Evolutionary conservation across 2,329 filamentous ascomycete species (phyloP).

Genomic region (Epichloe coenophiala): DNA sequence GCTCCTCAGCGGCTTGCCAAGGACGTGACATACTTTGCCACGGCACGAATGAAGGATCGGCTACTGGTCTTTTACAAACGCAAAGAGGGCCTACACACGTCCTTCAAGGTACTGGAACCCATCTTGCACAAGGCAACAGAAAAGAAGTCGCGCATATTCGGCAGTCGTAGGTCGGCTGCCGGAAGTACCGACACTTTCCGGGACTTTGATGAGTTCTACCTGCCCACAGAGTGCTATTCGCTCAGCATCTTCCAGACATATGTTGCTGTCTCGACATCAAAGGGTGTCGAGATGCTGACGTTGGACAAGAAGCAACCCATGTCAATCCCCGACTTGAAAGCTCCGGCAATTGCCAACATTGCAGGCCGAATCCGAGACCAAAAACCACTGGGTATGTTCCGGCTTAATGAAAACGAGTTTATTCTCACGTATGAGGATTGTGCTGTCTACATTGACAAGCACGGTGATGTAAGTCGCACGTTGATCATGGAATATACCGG

Average conservation of each 20-base stretch:
- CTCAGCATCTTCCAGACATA: conserved; percentile 95
- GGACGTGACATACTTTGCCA: conserved; percentile 93
- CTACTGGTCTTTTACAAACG: conserved; percentile 95
- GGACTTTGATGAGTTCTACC: conserved; percentile 97
- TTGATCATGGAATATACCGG: conserved; percentile 99
- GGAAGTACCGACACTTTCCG: conserved; percentile 90
- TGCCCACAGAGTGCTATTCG: conserved; percentile 85
- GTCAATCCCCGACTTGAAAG: conserved; percentile 78
- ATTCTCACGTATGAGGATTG: conserved; percentile 90
- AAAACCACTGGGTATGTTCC: conserved; percentile 88
- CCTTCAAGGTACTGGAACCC: conserved; percentile 92
- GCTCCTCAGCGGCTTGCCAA: conserved; percentile 88
- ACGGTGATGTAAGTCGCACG: conserved; percentile 84
- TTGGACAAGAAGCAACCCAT: conserved; percentile 94
- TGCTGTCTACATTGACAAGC: conserved; percentile 95
- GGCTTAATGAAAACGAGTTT: conserved; percentile 83
- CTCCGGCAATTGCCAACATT: conserved; percentile 70
- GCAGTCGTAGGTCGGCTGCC: conserved; percentile 41
- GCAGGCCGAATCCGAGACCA: conserved; percentile 71
- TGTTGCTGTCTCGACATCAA: conserved; percentile 78
- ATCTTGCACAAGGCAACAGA: conserved; percentile 87
- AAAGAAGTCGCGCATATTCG: conserved; percentile 58
- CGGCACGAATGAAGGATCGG: conserved; percentile 92
- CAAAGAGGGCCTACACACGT: conserved; percentile 80
- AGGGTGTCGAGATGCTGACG: conserved; percentile 90